Conservation (phyloP, 345 rosid genomes). For the Lepidium didymum region DNA sequence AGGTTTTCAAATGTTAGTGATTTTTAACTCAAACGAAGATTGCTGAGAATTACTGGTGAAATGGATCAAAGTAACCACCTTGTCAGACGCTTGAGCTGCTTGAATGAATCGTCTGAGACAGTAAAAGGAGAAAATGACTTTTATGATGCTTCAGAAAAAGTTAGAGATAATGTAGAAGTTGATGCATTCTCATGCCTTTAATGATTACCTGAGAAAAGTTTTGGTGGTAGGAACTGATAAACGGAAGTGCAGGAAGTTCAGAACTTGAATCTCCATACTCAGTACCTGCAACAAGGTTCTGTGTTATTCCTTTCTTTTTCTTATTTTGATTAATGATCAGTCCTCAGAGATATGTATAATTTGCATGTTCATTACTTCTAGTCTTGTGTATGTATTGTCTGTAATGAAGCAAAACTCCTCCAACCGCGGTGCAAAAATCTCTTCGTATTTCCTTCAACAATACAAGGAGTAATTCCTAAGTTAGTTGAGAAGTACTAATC, state of each 20-base stretch:
- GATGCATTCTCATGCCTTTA: background rate
- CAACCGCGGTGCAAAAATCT: conserved; percentile 67
- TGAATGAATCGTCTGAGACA: conserved; percentile 61
- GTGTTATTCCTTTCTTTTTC: background rate
- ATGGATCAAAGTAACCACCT: conserved; percentile 34
- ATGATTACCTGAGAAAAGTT: conserved; percentile 20
- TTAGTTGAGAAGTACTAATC: background rate
- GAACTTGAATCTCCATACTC: conserved; percentile 18
- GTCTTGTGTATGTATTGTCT: conserved; percentile 72
- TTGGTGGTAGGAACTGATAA: conserved; percentile 24
- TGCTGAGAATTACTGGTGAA: background rate
- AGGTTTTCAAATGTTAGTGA: background rate
- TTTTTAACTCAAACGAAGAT: background rate
- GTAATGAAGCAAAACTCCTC: conserved; percentile 90
- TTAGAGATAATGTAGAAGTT: background rate
- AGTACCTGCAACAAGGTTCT: conserved; percentile 8
- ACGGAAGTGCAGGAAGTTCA: conserved; percentile 4
- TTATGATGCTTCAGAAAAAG: background rate
- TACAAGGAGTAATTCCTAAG: conserved; percentile 3
- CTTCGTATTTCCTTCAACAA: conserved; percentile 68
- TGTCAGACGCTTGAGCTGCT: conserved; percentile 62
- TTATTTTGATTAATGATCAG: background rate
- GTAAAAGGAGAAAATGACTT: background rate
- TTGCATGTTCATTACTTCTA: conserved; percentile 37
- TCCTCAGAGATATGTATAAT: background rate